phyloP scores from a whole-genome alignment of 129 eudicot genomes.

The Calendula officinalis region DNA sequence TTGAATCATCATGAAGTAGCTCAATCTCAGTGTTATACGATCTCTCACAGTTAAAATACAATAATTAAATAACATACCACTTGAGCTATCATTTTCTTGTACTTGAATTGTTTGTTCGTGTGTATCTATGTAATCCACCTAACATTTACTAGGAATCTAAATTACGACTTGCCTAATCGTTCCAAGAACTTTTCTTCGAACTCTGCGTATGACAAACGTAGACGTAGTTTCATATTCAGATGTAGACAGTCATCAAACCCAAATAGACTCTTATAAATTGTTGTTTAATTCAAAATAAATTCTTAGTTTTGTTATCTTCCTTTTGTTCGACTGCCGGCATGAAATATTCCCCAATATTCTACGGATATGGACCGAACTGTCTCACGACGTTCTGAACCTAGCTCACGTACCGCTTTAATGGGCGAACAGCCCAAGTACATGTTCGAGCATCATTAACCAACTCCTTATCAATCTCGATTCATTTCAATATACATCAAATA shows the following conservation, averaged over 20 bases:
- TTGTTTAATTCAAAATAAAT: not conserved
- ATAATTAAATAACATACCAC: slow-evolving; percentile 4
- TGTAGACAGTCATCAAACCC: slow-evolving; percentile 18
- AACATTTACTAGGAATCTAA: slow-evolving; percentile 7
- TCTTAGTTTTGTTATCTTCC: slow-evolving; percentile 20
- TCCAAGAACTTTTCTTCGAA: slow-evolving; percentile 25
- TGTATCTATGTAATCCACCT: slow-evolving; percentile 23
- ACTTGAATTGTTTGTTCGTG: slow-evolving; percentile 18
- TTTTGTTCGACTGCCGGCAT: slow-evolving; percentile 19
- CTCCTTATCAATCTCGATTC: no score
- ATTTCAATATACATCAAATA: no score
- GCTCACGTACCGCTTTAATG: no score
- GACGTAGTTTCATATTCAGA: slow-evolving; percentile 13
- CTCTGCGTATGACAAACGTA: slow-evolving; percentile 10
- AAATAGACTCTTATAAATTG: not conserved
- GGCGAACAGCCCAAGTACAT: no score
- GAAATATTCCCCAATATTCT: slow-evolving; percentile 7
- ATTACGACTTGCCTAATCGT: slow-evolving; percentile 17
- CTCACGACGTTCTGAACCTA: no score
- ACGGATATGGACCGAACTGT: no score
- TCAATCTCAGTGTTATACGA: no score
- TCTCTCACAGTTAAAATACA: no score
- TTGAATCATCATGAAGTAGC: no score
- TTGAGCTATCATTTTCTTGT: slow-evolving; percentile 27
- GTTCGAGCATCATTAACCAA: no score